Conservation (phyloP, 352 stramenopile genomes). For the Salisapilia sapeloensis region DNA sequence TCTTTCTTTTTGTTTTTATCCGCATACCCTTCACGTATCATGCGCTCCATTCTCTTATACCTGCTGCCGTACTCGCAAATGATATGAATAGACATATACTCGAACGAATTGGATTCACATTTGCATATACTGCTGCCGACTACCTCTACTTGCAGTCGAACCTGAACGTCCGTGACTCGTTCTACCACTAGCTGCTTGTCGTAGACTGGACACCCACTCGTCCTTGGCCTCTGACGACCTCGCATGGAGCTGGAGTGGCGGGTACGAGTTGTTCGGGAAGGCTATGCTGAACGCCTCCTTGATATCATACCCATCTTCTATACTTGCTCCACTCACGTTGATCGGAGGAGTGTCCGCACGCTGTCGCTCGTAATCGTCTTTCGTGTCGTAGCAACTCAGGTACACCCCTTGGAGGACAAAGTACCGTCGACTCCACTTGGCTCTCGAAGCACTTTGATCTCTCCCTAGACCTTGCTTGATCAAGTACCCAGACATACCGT, state of each 20-base stretch:
- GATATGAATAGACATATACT: background rate
- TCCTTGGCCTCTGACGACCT: constrained; percentile 62
- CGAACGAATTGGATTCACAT: too few relatives aligned
- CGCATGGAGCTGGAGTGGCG: constrained; percentile 63
- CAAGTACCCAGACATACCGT: constrained; percentile 61
- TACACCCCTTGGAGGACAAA: constrained; percentile 68
- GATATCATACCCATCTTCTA: constrained; percentile 64
- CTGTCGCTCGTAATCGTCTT: constrained; percentile 74
- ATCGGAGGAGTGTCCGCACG: constrained; percentile 65
- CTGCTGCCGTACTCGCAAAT: background rate
- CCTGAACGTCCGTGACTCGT: too few relatives aligned
- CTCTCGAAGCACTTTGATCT: constrained; percentile 13
- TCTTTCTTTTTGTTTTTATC: constrained; percentile 1
- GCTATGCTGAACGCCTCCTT: constrained; percentile 68
- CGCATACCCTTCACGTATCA: constrained; percentile 1
- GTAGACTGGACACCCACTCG: constrained; percentile 66
- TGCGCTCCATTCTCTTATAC: too few relatives aligned
- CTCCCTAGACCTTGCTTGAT: constrained; percentile 68
- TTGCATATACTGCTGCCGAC: too few relatives aligned
- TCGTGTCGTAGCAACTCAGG: constrained; percentile 73
- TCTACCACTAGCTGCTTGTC: constrained; percentile 22
- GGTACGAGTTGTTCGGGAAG: constrained; percentile 67
- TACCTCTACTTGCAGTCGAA: too few relatives aligned
- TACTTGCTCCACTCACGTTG: constrained; percentile 50
- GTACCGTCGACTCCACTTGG: constrained; percentile 80